A percentile compares a stretch with the other conserved stretches of the same genome.
These are phyloP conservation scores for Penicillium sp. DNA, from an alignment of 2,329 filamentous ascomycete genomes.

Conservation along the genomic window DNA sequence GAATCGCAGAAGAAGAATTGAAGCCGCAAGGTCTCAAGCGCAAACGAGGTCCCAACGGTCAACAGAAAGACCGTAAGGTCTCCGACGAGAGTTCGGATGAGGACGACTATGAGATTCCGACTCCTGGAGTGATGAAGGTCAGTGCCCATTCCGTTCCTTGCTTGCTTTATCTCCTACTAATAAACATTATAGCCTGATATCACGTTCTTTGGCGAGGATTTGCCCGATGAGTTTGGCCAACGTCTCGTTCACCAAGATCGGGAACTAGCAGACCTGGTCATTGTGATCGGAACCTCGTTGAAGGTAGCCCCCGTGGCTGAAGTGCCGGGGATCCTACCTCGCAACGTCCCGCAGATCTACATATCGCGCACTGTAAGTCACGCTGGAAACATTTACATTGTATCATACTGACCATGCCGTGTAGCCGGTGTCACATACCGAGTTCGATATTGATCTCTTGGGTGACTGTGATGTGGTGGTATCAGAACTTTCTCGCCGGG, in stretches of 20 bases:
- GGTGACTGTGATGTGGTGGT: conserved; percentile 92
- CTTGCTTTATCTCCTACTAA: conserved; percentile 7
- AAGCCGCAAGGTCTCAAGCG: conserved; percentile 51
- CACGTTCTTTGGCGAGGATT: conserved; percentile 91
- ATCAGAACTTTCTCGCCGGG: conserved; percentile 75
- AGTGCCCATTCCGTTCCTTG: neutral
- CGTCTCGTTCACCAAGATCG: conserved; percentile 80
- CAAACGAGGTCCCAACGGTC: conserved; percentile 51
- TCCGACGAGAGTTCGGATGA: conserved; percentile 56
- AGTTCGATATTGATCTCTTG: conserved; percentile 95
- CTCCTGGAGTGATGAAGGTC: conserved; percentile 75
- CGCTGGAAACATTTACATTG: neutral
- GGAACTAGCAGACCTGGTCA: conserved; percentile 77
- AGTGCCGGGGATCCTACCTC: conserved; percentile 75
- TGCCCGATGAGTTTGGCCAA: conserved; percentile 78
- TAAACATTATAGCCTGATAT: conserved; percentile 68
- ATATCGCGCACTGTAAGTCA: conserved; percentile 68
- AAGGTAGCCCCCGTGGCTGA: conserved; percentile 95
- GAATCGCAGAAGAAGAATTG: conserved; percentile 44
- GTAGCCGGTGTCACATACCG: conserved; percentile 76
- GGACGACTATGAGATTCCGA: conserved; percentile 62
- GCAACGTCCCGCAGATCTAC: conserved; percentile 84
- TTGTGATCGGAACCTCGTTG: conserved; percentile 93
- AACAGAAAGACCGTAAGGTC: conserved; percentile 53
- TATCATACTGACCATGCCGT: conserved; percentile 7